Conservation (phyloP, 176 grass and related monocot species). For the Pharus latifolius region DNA sequence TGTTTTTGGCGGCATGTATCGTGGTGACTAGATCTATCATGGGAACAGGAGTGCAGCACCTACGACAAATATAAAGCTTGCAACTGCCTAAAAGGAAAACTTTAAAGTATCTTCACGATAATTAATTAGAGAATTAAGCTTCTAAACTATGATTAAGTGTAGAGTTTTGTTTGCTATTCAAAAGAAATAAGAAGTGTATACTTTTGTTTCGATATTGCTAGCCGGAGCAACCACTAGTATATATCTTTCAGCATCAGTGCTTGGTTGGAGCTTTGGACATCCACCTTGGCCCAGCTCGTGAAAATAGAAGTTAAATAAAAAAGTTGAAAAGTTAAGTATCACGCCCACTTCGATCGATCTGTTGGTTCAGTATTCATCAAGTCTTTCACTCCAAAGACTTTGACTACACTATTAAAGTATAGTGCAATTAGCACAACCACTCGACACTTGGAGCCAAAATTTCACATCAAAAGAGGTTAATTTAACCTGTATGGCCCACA, state of each 20-base stretch:
- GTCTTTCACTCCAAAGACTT: slow-evolving; percentile 37
- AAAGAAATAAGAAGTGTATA: not conserved
- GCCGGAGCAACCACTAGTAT: slow-evolving; percentile 2
- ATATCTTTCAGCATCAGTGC: slow-evolving; percentile 22
- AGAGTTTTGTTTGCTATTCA: too few relatives aligned
- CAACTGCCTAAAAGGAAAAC: too few relatives aligned
- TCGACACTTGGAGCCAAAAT: not conserved
- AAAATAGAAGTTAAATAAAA: slow-evolving; percentile 5
- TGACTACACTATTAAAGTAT: slow-evolving; percentile 1
- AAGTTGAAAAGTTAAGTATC: slow-evolving; percentile 14
- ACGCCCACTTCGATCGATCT: not conserved
- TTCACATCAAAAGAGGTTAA: not conserved
- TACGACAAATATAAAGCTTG: too few relatives aligned
- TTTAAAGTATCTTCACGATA: too few relatives aligned
- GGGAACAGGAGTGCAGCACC: too few relatives aligned
- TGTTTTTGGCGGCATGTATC: too few relatives aligned
- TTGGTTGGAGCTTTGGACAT: slow-evolving; percentile 25
- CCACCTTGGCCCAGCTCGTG: slow-evolving; percentile 23
- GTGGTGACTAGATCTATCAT: too few relatives aligned
- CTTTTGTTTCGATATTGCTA: slow-evolving; percentile 8
- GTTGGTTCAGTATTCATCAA: slow-evolving; percentile 8
- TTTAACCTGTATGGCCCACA: not conserved
- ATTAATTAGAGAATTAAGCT: too few relatives aligned
- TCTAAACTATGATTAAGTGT: too few relatives aligned
- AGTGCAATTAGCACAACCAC: not conserved